Evolutionary conservation across 2,329 filamentous ascomycete genomes (phyloP).

Genomic region (Penicillium olsonii): DNA sequence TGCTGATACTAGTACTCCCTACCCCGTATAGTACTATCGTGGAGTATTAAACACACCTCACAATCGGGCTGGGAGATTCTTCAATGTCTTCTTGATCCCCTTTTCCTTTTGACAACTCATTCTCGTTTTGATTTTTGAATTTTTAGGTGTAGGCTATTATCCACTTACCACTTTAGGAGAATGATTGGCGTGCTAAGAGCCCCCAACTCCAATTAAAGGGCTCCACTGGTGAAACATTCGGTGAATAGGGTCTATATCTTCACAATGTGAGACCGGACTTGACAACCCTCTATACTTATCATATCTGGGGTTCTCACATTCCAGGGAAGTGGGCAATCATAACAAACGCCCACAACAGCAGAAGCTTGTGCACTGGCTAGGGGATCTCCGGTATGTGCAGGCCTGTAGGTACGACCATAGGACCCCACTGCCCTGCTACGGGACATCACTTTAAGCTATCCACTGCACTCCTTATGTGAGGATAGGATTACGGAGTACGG

Average conservation of each 20-base stretch:
- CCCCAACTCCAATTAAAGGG: constrained; percentile 20
- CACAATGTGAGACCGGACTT: background rate
- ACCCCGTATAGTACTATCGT: no score
- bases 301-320: constrained; percentile 16
- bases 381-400: background rate
- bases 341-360: constrained; percentile 1
- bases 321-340: constrained; percentile 8
- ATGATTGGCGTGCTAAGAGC: constrained; percentile 9
- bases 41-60: no score
- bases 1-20: no score
- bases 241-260: constrained; percentile 1
- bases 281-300: background rate
- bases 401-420: background rate
- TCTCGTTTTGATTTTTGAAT: constrained; percentile 6
- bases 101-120: background rate
- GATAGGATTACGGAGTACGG: no score
- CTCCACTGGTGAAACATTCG: constrained; percentile 20
- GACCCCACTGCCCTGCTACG: no score
- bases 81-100: no score
- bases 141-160: constrained; percentile 4
- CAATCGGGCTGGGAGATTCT: no score
- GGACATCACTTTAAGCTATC: no score
- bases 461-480: no score
- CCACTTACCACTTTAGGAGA: constrained; percentile 7
- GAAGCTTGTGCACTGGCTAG: background rate